Percentiles rank a stretch among this genome's conserved stretches.
Evolutionary conservation across 352 stramenopile species (phyloP).

Genomic region (Achlya hypogyna): DNA sequence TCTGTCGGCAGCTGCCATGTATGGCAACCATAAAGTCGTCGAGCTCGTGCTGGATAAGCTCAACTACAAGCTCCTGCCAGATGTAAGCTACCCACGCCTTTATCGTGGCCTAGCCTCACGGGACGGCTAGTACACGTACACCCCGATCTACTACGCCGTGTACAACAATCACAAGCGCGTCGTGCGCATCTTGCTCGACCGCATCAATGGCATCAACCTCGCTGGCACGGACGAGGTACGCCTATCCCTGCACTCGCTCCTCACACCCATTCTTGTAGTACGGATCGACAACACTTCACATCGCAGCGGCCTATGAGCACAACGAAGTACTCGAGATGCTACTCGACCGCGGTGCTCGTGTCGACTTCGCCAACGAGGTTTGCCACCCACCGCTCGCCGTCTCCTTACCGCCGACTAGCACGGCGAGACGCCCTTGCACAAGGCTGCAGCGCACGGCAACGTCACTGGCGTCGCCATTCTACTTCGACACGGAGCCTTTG

Average conservation of each 20-base stretch:
- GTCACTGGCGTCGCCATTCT: background rate
- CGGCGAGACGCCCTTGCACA: background rate
- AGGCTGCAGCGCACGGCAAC: background rate
- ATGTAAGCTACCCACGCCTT: background rate
- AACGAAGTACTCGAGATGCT: background rate
- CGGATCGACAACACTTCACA: background rate
- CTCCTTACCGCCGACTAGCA: background rate
- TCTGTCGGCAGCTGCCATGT: background rate
- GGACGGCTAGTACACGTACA: background rate
- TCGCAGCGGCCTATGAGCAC: background rate
- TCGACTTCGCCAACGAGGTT: background rate
- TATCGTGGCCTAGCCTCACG: background rate
- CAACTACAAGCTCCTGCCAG: background rate
- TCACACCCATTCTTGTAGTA: background rate
- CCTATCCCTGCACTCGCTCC: no score
- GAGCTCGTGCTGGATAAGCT: background rate
- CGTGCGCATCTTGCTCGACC: background rate
- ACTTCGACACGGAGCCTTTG: background rate
- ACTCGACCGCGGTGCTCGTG: background rate
- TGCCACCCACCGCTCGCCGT: background rate
- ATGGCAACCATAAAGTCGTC: constrained; percentile 1
- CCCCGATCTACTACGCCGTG: background rate
- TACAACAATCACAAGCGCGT: background rate
- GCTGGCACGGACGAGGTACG: background rate
- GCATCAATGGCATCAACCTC: background rate